A percentile compares a stretch with the other conserved stretches of the same genome.
These are phyloP conservation scores for Leptosphaerulina australis DNA, from an alignment of 2,329 filamentous ascomycete genomes.

Conservation along the genomic window DNA sequence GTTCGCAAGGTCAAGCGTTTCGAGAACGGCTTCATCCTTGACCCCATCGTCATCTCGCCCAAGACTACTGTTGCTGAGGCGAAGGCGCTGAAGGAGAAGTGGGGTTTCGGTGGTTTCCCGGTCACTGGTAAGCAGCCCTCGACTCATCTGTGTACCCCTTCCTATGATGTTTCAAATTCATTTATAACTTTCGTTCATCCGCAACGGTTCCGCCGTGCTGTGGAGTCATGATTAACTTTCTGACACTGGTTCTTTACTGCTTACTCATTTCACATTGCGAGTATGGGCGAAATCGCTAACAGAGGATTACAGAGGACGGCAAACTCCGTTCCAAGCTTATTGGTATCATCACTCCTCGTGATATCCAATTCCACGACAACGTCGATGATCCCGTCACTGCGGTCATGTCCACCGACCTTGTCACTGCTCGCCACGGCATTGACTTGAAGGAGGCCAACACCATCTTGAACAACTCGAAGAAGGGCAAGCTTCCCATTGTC, in stretches of 20 bases:
- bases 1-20: conserved; percentile 98
- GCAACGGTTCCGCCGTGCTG: conserved; percentile 88
- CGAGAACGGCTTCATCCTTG: conserved; percentile 98
- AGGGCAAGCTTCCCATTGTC: conserved; percentile 95
- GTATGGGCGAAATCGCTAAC: conserved; percentile 28
- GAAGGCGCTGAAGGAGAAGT: conserved; percentile 92
- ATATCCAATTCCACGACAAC: conserved; percentile 94
- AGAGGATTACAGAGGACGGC: conserved; percentile 72
- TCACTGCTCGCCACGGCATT: conserved; percentile 84
- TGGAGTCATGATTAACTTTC: conserved; percentile 67
- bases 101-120: conserved; percentile 98
- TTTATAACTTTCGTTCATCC: conserved; percentile 99
- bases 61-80: conserved; percentile 89
- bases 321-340: conserved; percentile 94
- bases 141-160: conserved; percentile 31
- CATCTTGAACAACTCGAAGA: conserved; percentile 93
- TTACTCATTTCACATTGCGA: conserved; percentile 3
- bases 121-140: conserved; percentile 80
- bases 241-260: conserved; percentile 47
- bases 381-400: conserved; percentile 73
- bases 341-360: conserved; percentile 96
- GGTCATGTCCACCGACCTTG: conserved; percentile 94
- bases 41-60: conserved; percentile 89
- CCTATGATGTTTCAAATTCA: conserved; percentile 76
- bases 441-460: conserved; percentile 87